Conservation (phyloP, 805 yeast species). For the Lachancea nothofagi region DNA sequence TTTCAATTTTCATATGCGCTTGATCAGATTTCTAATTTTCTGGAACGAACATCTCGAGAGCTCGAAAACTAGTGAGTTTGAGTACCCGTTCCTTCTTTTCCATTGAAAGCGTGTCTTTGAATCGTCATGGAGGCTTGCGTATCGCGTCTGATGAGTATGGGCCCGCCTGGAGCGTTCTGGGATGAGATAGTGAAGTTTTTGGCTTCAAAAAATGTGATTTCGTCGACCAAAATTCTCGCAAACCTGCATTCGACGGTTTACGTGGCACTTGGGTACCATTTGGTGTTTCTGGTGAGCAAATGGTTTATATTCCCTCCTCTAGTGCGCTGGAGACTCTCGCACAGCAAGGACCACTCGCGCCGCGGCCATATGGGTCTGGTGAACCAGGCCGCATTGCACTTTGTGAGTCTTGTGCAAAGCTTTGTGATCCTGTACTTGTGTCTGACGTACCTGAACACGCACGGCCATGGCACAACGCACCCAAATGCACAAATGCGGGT, state of each 20-base stretch:
- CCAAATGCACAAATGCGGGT: conserved; percentile 23
- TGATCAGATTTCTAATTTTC: not conserved
- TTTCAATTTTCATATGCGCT: too few relatives aligned
- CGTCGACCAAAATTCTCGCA: conserved; percentile 20
- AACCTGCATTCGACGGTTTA: conserved; percentile 29
- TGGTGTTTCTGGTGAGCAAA: conserved; percentile 25
- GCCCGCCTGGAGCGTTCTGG: conserved; percentile 1
- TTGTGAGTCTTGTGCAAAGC: conserved; percentile 82
- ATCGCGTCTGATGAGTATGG: conserved; percentile 2
- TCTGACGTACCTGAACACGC: conserved; percentile 15
- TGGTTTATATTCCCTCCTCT: conserved; percentile 27
- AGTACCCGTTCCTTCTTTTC: too few relatives aligned
- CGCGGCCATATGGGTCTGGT: conserved; percentile 14
- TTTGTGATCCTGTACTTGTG: conserved; percentile 50
- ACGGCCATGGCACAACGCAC: conserved; percentile 13
- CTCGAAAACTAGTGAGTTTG: too few relatives aligned
- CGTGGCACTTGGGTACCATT: conserved; percentile 29
- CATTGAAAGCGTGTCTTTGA: too few relatives aligned
- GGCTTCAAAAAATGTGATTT: conserved; percentile 12
- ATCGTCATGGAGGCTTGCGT: conserved; percentile 7
- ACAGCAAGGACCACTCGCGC: conserved; percentile 12
- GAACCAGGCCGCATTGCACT: conserved; percentile 43
- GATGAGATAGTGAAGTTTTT: conserved; percentile 17
- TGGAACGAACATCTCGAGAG: not conserved
- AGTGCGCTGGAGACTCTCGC: conserved; percentile 14